These are phyloP conservation scores for Diplodia scrobiculata DNA, from an alignment of 2,329 filamentous ascomycete species.

Conservation along the genomic window DNA sequence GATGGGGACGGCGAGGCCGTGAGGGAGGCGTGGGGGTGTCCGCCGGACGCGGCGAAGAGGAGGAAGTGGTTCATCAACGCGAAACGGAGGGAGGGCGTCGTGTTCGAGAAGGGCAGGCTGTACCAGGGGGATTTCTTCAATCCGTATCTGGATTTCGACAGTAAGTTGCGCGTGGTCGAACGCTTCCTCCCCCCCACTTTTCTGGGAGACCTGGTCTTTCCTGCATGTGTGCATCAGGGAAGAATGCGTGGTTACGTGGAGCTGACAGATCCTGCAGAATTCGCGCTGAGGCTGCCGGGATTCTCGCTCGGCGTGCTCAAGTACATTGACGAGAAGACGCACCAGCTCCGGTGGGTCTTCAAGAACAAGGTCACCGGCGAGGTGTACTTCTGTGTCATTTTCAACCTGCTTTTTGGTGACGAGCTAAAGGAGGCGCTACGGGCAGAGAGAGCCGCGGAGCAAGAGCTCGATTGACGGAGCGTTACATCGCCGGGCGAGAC, in stretches of 20 bases:
- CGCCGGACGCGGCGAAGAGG: constrained; percentile 48
- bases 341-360: constrained; percentile 51
- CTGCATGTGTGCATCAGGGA: neutral
- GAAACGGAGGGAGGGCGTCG: constrained; percentile 37
- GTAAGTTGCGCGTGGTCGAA: constrained; percentile 22
- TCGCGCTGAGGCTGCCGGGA: constrained; percentile 50
- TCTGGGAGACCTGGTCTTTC: neutral
- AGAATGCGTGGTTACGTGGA: neutral
- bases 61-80: constrained; percentile 47
- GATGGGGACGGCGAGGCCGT: constrained; percentile 43
- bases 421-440: constrained; percentile 44
- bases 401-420: constrained; percentile 51
- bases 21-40: constrained; percentile 41
- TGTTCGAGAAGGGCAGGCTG: constrained; percentile 49
- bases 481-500: constrained; percentile 3
- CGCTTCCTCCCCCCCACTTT: neutral
- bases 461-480: constrained; percentile 5
- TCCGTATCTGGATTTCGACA: constrained; percentile 53
- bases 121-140: constrained; percentile 55
- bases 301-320: constrained; percentile 50
- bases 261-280: constrained; percentile 35
- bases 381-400: constrained; percentile 50
- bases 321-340: constrained; percentile 53
- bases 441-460: constrained; percentile 32
- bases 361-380: constrained; percentile 48